Percentiles rank a stretch among this genome's conserved stretches.
Conservation (phyloP, 2,329 filamentous ascomycete species). For the Byssothecium circinans region DNA sequence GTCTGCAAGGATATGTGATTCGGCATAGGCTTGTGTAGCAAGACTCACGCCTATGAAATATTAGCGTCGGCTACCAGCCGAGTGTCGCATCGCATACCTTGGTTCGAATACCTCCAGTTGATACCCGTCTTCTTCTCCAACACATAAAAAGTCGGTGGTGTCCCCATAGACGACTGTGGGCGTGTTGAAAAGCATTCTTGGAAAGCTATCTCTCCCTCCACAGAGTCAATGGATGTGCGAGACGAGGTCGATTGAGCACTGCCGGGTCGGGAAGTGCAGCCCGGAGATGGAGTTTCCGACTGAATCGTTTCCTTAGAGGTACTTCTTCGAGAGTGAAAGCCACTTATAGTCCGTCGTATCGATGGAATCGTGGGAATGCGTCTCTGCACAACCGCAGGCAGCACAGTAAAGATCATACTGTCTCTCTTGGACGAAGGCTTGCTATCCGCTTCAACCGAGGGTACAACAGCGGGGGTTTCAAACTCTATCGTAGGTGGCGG, state of each 20-base stretch:
- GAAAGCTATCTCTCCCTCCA: constrained; percentile 25
- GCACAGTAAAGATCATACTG: constrained; percentile 57
- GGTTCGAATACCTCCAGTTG: constrained; percentile 55
- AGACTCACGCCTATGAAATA: constrained; percentile 49
- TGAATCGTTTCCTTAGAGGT: constrained; percentile 19
- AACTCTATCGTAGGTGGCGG: not conserved
- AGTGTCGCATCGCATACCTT: constrained; percentile 42
- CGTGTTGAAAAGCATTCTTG: constrained; percentile 30
- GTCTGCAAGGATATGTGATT: constrained; percentile 43
- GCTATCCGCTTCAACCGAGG: not conserved
- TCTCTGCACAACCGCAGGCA: constrained; percentile 57
- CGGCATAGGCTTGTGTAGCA: constrained; percentile 49
- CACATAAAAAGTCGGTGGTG: constrained; percentile 25
- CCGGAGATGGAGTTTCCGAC: constrained; percentile 43
- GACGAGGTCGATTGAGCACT: constrained; percentile 18
- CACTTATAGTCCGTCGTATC: constrained; percentile 43
- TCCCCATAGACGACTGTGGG: constrained; percentile 23
- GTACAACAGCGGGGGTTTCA: not conserved
- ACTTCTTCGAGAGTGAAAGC: constrained; percentile 24
- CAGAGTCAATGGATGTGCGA: constrained; percentile 17
- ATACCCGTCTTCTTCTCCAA: constrained; percentile 45
- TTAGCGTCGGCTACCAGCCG: constrained; percentile 3
- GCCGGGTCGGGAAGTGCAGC: constrained; percentile 33
- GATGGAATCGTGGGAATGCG: constrained; percentile 56
- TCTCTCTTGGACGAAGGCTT: constrained; percentile 17